Evolutionary conservation across 116 monocot species (phyloP), one percentile per base, ranked within the genome.

Genomic region (Dioscorea cayenensis): DNA sequence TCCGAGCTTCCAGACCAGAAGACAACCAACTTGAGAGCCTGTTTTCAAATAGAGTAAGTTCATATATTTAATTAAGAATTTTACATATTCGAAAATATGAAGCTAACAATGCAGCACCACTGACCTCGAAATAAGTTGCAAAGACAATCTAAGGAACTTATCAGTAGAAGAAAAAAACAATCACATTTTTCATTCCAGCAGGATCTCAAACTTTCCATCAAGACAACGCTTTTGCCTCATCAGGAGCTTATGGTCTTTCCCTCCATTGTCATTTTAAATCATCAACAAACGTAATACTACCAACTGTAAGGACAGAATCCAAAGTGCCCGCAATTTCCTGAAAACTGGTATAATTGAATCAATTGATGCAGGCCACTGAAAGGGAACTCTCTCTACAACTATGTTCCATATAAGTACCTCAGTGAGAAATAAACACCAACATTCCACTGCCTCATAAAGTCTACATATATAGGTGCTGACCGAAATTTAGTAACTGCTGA

Each of bases 161-260:
- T 97, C 97, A 64, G 80, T 83, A 73, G 77, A 88, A 64, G 88
- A 85, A 80, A 90, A n/a, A 75, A 75, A 97, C 68, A 78, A 90
- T 72, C 82, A 93, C 82, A 70, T 97, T 90, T n/a, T 62, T 90
- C 97, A 69, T 77, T 93, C 97, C 97, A 97, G 75, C 97, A 97
- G 51, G 78, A 72, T 67, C 78, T 78, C 69, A 97, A 83, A 75
- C 90, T 89, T 73, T 90, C 90, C 67, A 97, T 68, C 51, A 97
- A 86, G 65, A 76, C 52, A 16, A 69, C 43, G 73, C 90, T 97
- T n/a, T 81, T 97, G 93, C 69, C 90, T 90, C 74, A 97, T 66
- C 58, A 82, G 73, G 51, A 85, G 63, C 61, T 65, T 86, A 28
- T 66, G 58, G 22, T 67, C 71, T 66, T 87, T 78, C 19, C 17